Percentiles rank a stretch among this genome's conserved stretches.
Conservation (phyloP, 83 land plant species). For the Picea abies region DNA sequence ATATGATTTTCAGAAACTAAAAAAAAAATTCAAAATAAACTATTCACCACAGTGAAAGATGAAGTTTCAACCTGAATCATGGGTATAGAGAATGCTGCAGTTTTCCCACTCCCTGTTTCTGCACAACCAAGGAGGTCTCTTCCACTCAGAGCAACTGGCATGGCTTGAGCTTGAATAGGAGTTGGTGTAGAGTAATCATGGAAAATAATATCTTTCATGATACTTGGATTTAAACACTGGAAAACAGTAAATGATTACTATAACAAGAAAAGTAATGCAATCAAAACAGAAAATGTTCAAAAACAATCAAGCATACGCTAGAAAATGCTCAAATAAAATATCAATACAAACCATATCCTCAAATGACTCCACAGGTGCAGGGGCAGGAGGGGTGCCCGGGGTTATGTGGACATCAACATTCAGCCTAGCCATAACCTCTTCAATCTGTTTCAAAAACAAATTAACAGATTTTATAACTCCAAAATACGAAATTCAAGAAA, state of each 20-base stretch:
- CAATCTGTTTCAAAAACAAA: conserved; percentile 37
- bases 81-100: conserved; percentile 70
- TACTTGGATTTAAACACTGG: conserved; percentile 56
- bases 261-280: not conserved
- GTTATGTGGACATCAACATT: conserved; percentile 75
- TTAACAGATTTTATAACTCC: not conserved
- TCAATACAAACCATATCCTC: conserved; percentile 57
- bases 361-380: conserved; percentile 77
- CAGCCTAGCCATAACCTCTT: conserved; percentile 69
- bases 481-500: not conserved
- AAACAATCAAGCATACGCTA: not conserved
- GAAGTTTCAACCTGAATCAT: conserved; percentile 59
- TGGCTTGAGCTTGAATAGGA: conserved; percentile 69
- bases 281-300: not conserved
- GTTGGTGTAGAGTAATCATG: conserved; percentile 77
- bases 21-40: not conserved
- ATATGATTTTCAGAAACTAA: conserved; percentile 4
- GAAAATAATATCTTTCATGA: conserved; percentile 71
- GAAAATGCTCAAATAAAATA: not conserved
- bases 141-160: conserved; percentile 58
- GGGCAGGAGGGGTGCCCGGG: conserved; percentile 52
- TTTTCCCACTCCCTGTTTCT: conserved; percentile 77
- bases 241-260: not conserved
- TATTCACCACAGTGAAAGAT: not conserved
- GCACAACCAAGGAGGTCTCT: conserved; percentile 70